phyloP scores from a whole-genome alignment of 805 yeast species.

The Candida chilensis region DNA sequence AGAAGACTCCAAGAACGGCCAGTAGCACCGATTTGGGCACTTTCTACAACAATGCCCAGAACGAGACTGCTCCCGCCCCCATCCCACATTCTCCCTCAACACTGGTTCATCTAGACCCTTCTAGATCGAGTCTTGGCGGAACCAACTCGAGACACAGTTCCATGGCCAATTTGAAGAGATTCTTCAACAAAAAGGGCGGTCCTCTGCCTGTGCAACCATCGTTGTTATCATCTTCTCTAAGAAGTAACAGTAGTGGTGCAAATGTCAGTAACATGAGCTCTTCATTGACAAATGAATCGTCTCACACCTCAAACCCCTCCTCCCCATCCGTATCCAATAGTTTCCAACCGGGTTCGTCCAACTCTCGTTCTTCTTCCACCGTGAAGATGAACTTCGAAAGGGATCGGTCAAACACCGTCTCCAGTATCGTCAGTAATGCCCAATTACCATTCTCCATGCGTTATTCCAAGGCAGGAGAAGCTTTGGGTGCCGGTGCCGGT shows the following conservation, averaged over 20 bases:
- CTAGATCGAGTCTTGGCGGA: no score
- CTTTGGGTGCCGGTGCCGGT: conserved; percentile 92
- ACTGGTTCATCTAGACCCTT: no score
- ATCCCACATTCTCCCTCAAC: no score
- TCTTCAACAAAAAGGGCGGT: conserved; percentile 49
- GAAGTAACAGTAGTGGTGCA: no score
- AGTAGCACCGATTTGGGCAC: conserved; percentile 30
- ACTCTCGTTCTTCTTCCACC: conserved; percentile 9
- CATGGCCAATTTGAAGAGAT: conserved; percentile 69
- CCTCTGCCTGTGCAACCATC: no score
- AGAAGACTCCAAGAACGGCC: conserved; percentile 27
- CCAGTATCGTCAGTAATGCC: conserved; percentile 29
- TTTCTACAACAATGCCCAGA: conserved; percentile 23
- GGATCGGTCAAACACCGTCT: conserved; percentile 25
- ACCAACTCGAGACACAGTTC: conserved; percentile 63
- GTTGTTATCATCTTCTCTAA: no score
- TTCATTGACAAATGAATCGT: no score
- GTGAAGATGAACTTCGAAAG: conserved; percentile 25
- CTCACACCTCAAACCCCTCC: no score
- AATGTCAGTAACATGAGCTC: no score
- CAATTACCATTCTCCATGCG: conserved; percentile 59
- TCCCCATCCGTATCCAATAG: conserved; percentile 2
- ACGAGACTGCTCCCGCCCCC: conserved; percentile 12
- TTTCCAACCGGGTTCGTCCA: conserved; percentile 1
- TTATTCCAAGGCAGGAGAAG: conserved; percentile 77